Evolutionary conservation across 768 basidiomycete species (phyloP), one percentile per base, ranked within the genome.

Genomic region (Butyriboletus loyo): DNA sequence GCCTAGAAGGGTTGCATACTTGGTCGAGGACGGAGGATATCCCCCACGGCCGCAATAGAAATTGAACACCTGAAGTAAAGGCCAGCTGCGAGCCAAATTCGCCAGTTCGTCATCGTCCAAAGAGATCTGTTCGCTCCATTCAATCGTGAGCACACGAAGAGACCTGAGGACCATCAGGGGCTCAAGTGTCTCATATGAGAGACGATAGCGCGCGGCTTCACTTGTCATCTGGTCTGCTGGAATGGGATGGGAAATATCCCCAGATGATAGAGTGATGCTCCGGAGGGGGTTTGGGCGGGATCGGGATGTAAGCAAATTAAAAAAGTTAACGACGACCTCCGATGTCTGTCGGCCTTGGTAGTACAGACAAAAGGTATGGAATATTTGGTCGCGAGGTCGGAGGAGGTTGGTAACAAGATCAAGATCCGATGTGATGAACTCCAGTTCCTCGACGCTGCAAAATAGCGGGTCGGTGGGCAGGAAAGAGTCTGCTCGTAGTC

Each of bases 51-150:
- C 27, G 4, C 60, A 53, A 37, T 38, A 30, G 35, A 59, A 6
- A 7, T 50, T 7, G 36, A 55, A 35, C 3, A n/a, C 46, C 6
- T 31, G 17, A 6, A 62, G 51, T 1, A 32, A 15, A 10, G 60
- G 54, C 54, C 47, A 55, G 37, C 37, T 45, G 24, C 28, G 28
- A 38, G 47, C 61, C 43, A 63, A 19, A 7, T 19, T 38, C 0
- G 17, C 42, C 19, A 59, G 14, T 22, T 56, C 50, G 9, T 42
- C 27, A 5, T 57, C 54, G 3, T 57, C 44, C 42, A 62, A 36
- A 7, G 50, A 53, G 9, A 59, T 14, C 19, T 55, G 60, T 10
- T 58, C 51, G 31, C 46, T 43, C 56, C 56, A 58, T 11, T 36
- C 30, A 34, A 61, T 47, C 14, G 3, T 7, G 15, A 62, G 46